Evolutionary conservation across 208 protist species (phyloP).

Genomic region (Leptomonas seymouri): DNA sequence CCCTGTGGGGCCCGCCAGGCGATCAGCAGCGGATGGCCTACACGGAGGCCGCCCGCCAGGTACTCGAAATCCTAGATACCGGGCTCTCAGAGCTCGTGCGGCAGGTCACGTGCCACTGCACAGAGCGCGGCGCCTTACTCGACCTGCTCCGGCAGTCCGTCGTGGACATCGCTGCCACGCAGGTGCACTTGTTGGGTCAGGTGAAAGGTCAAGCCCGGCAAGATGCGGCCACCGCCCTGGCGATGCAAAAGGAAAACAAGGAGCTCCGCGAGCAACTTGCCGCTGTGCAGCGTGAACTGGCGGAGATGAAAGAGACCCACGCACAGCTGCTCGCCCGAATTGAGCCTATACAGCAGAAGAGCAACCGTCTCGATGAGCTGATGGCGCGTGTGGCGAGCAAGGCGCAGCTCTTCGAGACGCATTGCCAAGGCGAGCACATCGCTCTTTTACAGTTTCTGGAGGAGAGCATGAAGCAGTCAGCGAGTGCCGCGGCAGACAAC

Average conservation of each 20-base stretch:
- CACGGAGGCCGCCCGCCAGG: slow-evolving; percentile 52
- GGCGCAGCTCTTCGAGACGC: slow-evolving; percentile 55
- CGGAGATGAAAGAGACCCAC: slow-evolving; percentile 24
- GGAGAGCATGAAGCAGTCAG: slow-evolving; percentile 51
- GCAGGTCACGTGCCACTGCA: slow-evolving; percentile 62
- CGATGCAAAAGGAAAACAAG: slow-evolving; percentile 37
- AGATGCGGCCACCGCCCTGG: slow-evolving; percentile 28
- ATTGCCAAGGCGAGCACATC: slow-evolving; percentile 62
- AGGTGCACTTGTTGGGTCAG: slow-evolving; percentile 60
- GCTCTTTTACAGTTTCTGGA: slow-evolving; percentile 72
- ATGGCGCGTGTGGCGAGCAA: slow-evolving; percentile 63
- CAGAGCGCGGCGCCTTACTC: slow-evolving; percentile 82
- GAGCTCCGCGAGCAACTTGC: slow-evolving; percentile 1
- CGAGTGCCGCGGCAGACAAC: slow-evolving; percentile 54
- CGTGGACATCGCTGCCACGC: slow-evolving; percentile 63
- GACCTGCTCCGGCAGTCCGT: slow-evolving; percentile 74
- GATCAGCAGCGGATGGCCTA: slow-evolving; percentile 57
- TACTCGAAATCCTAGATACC: slow-evolving; percentile 71
- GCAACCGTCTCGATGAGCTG: slow-evolving; percentile 73
- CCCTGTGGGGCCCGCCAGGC: slow-evolving; percentile 45
- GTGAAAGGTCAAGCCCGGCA: slow-evolving; percentile 54
- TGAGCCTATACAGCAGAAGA: slow-evolving; percentile 54
- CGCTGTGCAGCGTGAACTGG: slow-evolving; percentile 1
- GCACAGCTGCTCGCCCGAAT: slow-evolving; percentile 31
- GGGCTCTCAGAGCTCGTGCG: slow-evolving; percentile 82